Evolutionary conservation across 164 flowering plant species (phyloP).

Genomic region (Tetrastigma voinierianum): DNA sequence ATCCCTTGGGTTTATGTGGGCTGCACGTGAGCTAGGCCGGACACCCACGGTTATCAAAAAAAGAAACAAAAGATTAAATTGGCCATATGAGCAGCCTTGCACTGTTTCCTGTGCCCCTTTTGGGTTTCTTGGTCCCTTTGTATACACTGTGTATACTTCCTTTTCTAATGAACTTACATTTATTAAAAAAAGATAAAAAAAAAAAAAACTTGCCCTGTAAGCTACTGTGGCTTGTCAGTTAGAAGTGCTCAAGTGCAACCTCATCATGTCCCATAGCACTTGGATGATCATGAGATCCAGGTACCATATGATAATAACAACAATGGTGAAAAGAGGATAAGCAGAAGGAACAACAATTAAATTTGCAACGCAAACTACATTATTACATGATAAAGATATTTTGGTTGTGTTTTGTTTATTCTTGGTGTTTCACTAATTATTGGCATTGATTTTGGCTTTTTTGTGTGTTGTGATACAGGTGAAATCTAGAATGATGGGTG

Average conservation of each 20-base stretch:
- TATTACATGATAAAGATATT: neutral
- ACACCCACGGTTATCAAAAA: too few relatives aligned
- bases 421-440: neutral
- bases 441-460: slow-evolving; percentile 2
- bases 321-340: too few relatives aligned
- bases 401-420: neutral
- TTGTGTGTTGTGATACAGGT: slow-evolving; percentile 49
- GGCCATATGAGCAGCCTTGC: neutral
- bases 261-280: neutral
- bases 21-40: too few relatives aligned
- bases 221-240: neutral
- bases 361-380: too few relatives aligned
- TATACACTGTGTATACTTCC: too few relatives aligned
- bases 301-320: too few relatives aligned
- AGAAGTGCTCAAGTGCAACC: neutral
- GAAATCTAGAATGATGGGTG: slow-evolving; percentile 99
- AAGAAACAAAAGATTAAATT: neutral
- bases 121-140: too few relatives aligned
- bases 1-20: too few relatives aligned
- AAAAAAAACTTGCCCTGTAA: neutral
- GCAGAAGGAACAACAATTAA: too few relatives aligned
- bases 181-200: too few relatives aligned
- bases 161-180: too few relatives aligned
- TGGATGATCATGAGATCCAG: neutral
- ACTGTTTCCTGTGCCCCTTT: too few relatives aligned